A percentile compares a stretch with the other conserved stretches of the same genome.
phyloP scores from a whole-genome alignment of 2,329 filamentous ascomycete species.

The Xylariaceae sp. region DNA sequence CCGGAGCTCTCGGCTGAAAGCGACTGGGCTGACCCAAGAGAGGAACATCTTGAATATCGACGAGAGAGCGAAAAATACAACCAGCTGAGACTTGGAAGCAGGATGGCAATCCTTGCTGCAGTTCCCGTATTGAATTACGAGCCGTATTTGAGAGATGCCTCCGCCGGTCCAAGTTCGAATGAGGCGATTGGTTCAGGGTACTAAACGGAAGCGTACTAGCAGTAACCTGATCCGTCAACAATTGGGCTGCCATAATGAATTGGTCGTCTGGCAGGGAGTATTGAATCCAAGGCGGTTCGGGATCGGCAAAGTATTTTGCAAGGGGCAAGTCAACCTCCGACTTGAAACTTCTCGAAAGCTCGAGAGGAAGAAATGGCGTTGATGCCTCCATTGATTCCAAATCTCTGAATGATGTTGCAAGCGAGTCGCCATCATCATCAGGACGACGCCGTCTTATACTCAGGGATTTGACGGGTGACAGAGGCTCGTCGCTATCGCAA shows the following conservation, averaged over 20 bases:
- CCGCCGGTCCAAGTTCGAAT: constrained; percentile 34
- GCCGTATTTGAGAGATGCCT: constrained; percentile 43
- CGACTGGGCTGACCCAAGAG: constrained; percentile 51
- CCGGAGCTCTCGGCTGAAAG: constrained; percentile 48
- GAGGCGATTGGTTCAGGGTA: constrained; percentile 23
- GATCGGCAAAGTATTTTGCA: constrained; percentile 56
- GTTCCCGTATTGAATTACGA: constrained; percentile 48
- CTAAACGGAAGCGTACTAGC: constrained; percentile 44
- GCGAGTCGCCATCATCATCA: constrained; percentile 54
- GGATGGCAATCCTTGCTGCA: constrained; percentile 43
- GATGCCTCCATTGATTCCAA: constrained; percentile 45
- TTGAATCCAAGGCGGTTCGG: constrained; percentile 51
- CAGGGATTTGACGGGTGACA: constrained; percentile 46
- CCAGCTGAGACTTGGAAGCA: constrained; percentile 42
- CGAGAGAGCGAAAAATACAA: constrained; percentile 47
- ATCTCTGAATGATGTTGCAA: constrained; percentile 51
- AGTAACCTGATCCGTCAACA: constrained; percentile 68
- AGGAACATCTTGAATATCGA: constrained; percentile 58
- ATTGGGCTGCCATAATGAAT: constrained; percentile 64
- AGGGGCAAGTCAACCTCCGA: constrained; percentile 51
- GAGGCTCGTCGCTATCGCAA: constrained; percentile 48
- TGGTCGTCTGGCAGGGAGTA: constrained; percentile 54
- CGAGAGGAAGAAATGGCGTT: constrained; percentile 46
- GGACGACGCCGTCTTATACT: constrained; percentile 40
- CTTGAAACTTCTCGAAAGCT: constrained; percentile 48